These are phyloP conservation scores for Colletotrichum tofieldiae DNA, from an alignment of 2,329 filamentous ascomycete species.

Conservation along the genomic window DNA sequence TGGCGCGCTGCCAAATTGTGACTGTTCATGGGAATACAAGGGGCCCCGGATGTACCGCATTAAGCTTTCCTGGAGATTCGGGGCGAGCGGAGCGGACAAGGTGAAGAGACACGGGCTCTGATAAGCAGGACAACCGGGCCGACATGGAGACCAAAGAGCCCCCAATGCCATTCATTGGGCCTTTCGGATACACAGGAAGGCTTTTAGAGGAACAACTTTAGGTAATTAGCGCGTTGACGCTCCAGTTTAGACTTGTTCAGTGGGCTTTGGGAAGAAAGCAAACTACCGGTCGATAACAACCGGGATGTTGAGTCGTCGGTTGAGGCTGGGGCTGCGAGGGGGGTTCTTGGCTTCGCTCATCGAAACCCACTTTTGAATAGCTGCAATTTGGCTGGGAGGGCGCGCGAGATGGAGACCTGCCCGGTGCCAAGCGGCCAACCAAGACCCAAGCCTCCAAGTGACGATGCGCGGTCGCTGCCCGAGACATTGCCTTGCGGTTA, in stretches of 20 bases:
- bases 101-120: neutral
- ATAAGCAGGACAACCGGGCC: neutral
- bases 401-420: slow-evolving; percentile 23
- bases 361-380: slow-evolving; percentile 33
- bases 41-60: slow-evolving; percentile 6
- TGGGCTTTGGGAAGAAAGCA: neutral
- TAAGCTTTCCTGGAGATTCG: slow-evolving; percentile 42
- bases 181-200: neutral
- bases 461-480: slow-evolving; percentile 36
- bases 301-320: slow-evolving; percentile 38
- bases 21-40: neutral
- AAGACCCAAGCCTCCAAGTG: slow-evolving; percentile 42
- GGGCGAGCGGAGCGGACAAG: slow-evolving; percentile 8
- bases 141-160: neutral
- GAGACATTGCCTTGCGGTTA: slow-evolving; percentile 14
- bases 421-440: slow-evolving; percentile 32
- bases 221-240: slow-evolving; percentile 12
- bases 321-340: slow-evolving; percentile 35
- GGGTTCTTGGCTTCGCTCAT: slow-evolving; percentile 40
- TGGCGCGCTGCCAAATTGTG: neutral
- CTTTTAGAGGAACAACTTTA: slow-evolving; percentile 9
- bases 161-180: neutral
- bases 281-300: slow-evolving; percentile 19
- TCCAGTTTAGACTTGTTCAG: slow-evolving; percentile 7
- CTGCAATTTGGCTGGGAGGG: slow-evolving; percentile 33